Evolutionary conservation across 2,329 filamentous ascomycete species (phyloP).

Genomic region (Thelonectria blattea): DNA sequence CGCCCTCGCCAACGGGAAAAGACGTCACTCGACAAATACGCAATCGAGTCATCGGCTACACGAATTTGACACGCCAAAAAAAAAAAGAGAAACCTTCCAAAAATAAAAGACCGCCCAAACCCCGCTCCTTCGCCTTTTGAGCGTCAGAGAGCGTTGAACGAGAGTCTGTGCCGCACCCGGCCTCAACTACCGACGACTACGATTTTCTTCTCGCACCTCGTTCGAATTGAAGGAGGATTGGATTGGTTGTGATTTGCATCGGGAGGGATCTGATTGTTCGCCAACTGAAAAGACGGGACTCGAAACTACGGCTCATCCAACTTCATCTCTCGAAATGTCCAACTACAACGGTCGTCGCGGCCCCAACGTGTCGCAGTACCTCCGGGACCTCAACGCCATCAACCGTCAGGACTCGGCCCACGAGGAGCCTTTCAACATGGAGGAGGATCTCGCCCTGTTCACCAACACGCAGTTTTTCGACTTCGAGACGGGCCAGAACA

Average conservation of each 20-base stretch:
- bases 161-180: conserved; percentile 12
- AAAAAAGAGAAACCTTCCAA: background rate
- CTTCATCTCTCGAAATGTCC: conserved; percentile 61
- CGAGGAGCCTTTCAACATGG: conserved; percentile 67
- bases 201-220: conserved; percentile 1
- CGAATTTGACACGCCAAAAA: conserved; percentile 32
- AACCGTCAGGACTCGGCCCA: conserved; percentile 62
- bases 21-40: conserved; percentile 21
- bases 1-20: conserved; percentile 6
- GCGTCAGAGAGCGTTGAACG: conserved; percentile 8
- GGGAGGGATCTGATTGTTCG: conserved; percentile 6
- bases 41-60: conserved; percentile 18
- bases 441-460: conserved; percentile 78
- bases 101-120: conserved; percentile 29
- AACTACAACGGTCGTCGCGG: conserved; percentile 77
- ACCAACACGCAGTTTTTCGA: conserved; percentile 85
- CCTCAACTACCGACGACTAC: conserved; percentile 20
- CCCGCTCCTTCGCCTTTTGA: conserved; percentile 29
- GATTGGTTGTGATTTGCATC: background rate
- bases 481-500: conserved; percentile 69
- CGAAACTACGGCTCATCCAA: background rate
- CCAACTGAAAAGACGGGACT: background rate
- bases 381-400: conserved; percentile 82
- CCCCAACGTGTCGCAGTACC: conserved; percentile 88
- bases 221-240: conserved; percentile 18